Evolutionary conservation across 208 protist genomes (phyloP), one percentile per base, ranked within the genome.

Genomic region (Acanthamoeba culbertsoni): DNA sequence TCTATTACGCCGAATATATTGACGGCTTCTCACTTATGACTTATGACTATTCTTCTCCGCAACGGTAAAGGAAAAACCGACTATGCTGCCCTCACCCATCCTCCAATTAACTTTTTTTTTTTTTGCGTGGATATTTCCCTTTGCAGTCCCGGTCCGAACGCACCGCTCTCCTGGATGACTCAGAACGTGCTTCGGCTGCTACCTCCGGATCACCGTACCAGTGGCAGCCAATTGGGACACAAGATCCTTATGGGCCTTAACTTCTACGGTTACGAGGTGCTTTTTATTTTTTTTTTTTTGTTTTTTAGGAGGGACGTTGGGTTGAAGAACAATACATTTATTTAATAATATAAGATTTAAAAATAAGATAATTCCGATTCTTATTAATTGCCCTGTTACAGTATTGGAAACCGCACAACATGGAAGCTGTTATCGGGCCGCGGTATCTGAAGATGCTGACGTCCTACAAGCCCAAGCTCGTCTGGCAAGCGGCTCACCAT

Each of bases 221-320:
- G 65, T 26, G 57, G 45, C 65, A 77, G 37, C 7, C 62, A 75
- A 28, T 16, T 77, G 40, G 82, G 53, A 6, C 55, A 43, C 45
- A 68, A 93, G 89, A 71, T 93, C 18, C 51, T 75, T 26, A 59
- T 93, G 89, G 89, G 89, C 16, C 26, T 93, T 48, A 84, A 77
- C 43, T 93, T 93, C 68, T 93, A 93, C 46, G 89, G 89, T 46
- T 82, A 93, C 31, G 45, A 82, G 45, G 73, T 84, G 20, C 43
- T 4, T 23, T 23, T 59, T n/a, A 59, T 59, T 59, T 23, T n/a
- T 14, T 59, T 59, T 59, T 59, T 23, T 14, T 59, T 59, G 16
- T n/a, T 23, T 59, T 59, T n/a, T 59, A 59, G n/a, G n/a, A n/a
- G n/a, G n/a, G n/a, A n/a, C n/a, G n/a, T n/a, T n/a, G n/a, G n/a